Evolutionary conservation across 441 rosid genomes (phyloP), one percentile per base, ranked within the genome.

Genomic region (Jatropha multifida): DNA sequence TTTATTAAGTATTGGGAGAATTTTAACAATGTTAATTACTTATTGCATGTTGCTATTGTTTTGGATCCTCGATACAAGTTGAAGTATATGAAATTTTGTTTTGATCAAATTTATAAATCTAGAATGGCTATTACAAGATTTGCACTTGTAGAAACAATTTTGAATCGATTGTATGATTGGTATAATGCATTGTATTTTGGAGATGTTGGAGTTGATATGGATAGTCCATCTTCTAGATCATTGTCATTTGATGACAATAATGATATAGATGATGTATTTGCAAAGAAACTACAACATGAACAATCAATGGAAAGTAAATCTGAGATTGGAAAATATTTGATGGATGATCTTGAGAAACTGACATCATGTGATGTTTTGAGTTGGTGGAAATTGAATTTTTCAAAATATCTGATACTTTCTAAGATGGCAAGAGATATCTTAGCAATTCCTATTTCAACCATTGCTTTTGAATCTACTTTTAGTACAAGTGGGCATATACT

Each of bases 61-160:
- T 41, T 81, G 32, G 69, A 78, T 75, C 73, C 74, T 5, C 0
- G 70, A 0, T 15, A 15, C 6, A 82, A 78, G 14, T 13, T 72
- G 56, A 4, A 51, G 0, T 38, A 18, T 65, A 18, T 68, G 20
- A 6, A 27, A 2, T 69, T 42, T 27, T 26, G 32, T 10, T 38
- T 76, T 41, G 8, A 66, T 6, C 0, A 44, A 0, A 59, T 68
- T 0, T 73, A 75, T 56, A 71, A 63, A 10, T 44, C 10, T 6
- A 44, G 9, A 17, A 11, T 0, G 6, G 4, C 13, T 27, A 27
- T 4, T 17, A 5, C 41, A 3, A 14, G n/a, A 7, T 4, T 6
- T 32, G 32, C 32, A 32, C 32, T 32, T 32, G 32, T 32, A 32
- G 2, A 32, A 32, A 32, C 32, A 32, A 32, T 1, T 32, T 32